Conservation (phyloP, 495 filamentous ascomycete species). For the Aspergillus carlsbadensis region DNA sequence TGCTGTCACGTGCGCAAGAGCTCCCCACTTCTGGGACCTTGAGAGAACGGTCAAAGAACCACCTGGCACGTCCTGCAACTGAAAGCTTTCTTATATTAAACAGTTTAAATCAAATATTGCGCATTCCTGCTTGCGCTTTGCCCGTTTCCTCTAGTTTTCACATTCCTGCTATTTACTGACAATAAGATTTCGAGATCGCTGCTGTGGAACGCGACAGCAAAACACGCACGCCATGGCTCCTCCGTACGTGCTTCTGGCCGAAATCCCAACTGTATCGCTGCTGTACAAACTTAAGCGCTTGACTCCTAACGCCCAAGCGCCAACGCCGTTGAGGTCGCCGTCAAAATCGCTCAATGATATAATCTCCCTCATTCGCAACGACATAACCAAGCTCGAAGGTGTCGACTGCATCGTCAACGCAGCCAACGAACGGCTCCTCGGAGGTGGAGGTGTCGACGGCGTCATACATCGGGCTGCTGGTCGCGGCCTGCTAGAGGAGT, state of each 20-base stretch:
- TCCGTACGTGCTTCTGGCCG: conserved; percentile 32
- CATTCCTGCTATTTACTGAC: not conserved
- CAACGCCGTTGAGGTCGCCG: conserved; percentile 26
- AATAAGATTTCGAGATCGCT: not conserved
- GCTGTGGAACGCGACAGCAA: not conserved
- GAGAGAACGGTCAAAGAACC: not conserved
- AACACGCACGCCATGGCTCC: conserved; percentile 10
- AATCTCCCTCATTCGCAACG: conserved; percentile 66
- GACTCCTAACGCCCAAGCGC: conserved; percentile 20
- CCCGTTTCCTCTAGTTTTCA: no score
- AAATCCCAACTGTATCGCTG: conserved; percentile 64
- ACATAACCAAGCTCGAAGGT: conserved; percentile 74
- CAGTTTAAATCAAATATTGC: not conserved
- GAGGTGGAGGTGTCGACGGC: conserved; percentile 85
- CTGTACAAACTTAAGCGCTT: conserved; percentile 54
- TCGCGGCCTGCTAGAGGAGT: conserved; percentile 64
- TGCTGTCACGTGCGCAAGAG: conserved; percentile 22
- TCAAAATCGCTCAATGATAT: conserved; percentile 65
- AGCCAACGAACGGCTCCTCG: conserved; percentile 74
- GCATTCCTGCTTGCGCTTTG: not conserved
- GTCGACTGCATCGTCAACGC: conserved; percentile 92
- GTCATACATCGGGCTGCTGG: conserved; percentile 89
- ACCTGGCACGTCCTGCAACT: not conserved
- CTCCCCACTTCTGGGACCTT: conserved; percentile 3
- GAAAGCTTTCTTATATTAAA: not conserved